phyloP scores from a whole-genome alignment of 306 rosid species.

The Acmispon strigosus region DNA sequence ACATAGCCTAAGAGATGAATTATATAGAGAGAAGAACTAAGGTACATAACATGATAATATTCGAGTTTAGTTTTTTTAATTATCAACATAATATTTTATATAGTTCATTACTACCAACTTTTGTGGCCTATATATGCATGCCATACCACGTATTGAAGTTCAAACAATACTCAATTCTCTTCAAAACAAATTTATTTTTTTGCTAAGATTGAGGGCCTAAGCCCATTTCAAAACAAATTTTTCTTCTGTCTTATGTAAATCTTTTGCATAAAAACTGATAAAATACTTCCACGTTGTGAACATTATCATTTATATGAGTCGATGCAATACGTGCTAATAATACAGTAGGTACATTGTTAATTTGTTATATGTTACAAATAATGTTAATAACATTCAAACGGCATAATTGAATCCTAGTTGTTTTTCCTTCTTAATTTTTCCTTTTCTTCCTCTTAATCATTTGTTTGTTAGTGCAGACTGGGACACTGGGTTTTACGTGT shows the following conservation, averaged over 20 bases:
- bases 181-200: background rate
- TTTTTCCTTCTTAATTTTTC: background rate
- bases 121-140: background rate
- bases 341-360: background rate
- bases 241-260: background rate
- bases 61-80: background rate
- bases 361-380: background rate
- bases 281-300: background rate
- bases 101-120: background rate
- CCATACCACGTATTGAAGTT: background rate
- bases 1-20: background rate
- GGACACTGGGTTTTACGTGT: background rate
- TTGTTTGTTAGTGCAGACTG: background rate
- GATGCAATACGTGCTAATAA: background rate
- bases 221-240: background rate
- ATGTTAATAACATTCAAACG: background rate
- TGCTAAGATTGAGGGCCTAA: background rate
- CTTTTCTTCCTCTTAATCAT: background rate
- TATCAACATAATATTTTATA: background rate
- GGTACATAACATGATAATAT: background rate
- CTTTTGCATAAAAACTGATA: background rate
- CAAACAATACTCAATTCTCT: background rate
- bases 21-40: background rate
- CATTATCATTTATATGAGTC: background rate
- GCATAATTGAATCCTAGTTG: background rate